Evolutionary conservation across 352 stramenopile species (phyloP).

Genomic region (Phytophthora cajani): DNA sequence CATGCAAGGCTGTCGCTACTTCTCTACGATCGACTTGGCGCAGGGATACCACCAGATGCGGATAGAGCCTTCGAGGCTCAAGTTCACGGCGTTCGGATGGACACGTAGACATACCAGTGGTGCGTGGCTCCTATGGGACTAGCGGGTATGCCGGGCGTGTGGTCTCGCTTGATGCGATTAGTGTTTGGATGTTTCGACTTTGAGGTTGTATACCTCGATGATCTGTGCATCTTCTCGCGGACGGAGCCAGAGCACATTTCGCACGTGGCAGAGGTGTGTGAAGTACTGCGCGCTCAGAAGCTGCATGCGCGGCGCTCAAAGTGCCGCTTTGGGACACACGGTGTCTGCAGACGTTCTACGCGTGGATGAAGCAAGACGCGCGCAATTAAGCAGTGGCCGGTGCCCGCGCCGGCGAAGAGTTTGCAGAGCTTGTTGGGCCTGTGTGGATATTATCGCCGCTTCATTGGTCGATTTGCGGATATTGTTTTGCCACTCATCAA

Average conservation of each 20-base stretch:
- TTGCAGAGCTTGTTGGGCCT: no score
- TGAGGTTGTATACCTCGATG: conserved; percentile 42
- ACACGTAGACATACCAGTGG: conserved; percentile 48
- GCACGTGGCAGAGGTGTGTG: conserved; percentile 32
- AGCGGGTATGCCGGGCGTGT: conserved; percentile 45
- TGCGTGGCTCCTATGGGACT: conserved; percentile 19
- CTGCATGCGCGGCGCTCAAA: conserved; percentile 24
- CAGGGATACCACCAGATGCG: conserved; percentile 46
- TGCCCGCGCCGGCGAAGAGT: no score
- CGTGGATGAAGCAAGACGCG: no score
- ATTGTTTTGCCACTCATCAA: no score
- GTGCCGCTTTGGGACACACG: conserved; percentile 38
- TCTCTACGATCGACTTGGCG: conserved; percentile 34
- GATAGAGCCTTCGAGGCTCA: background rate
- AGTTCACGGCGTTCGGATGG: conserved; percentile 41
- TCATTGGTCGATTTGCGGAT: no score
- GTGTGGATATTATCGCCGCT: no score
- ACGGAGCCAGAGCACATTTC: conserved; percentile 15
- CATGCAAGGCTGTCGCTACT: conserved; percentile 1
- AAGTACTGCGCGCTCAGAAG: conserved; percentile 23
- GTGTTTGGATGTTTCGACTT: conserved; percentile 37
- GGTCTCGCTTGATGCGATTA: conserved; percentile 41
- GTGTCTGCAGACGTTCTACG: conserved; percentile 1
- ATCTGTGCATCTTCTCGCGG: conserved; percentile 36
- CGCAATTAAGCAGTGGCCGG: no score